Evolutionary conservation across 2,329 filamentous ascomycete species (phyloP).

Genomic region (Penicillium vulpinum): DNA sequence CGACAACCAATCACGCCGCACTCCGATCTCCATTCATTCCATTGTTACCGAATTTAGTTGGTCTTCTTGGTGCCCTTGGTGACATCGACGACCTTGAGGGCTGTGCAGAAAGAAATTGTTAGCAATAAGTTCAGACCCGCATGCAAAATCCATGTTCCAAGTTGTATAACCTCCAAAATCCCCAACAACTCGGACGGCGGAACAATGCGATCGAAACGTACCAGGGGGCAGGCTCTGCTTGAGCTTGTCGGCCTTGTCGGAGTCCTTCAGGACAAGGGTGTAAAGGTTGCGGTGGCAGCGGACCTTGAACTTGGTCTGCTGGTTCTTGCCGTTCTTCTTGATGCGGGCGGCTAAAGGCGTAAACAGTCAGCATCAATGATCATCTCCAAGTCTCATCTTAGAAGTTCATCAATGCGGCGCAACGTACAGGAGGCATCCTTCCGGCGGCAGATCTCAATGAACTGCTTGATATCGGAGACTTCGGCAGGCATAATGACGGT

Average conservation of each 20-base stretch:
- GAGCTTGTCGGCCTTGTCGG: conserved; percentile 99
- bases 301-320: conserved; percentile 99
- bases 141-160: not conserved
- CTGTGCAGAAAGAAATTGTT: conserved; percentile 30
- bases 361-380: conserved; percentile 19
- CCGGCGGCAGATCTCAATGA: conserved; percentile 99
- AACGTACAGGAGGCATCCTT: conserved; percentile 98
- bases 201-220: conserved; percentile 55
- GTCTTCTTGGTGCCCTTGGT: conserved; percentile 50
- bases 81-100: conserved; percentile 48
- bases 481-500: conserved; percentile 87
- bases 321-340: conserved; percentile 90
- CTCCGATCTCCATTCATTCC: conserved; percentile 30
- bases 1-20: conserved; percentile 27
- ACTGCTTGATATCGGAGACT: conserved; percentile 98
- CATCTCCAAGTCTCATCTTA: conserved; percentile 3
- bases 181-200: not conserved
- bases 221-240: conserved; percentile 98
- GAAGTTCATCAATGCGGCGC: conserved; percentile 10
- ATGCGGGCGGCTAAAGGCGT: conserved; percentile 73
- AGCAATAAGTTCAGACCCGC: conserved; percentile 13
- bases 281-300: conserved; percentile 95
- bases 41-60: conserved; percentile 39
- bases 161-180: not conserved
- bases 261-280: conserved; percentile 97